Conservation (phyloP, 495 filamentous ascomycete species). For the Neurospora pannonica region DNA sequence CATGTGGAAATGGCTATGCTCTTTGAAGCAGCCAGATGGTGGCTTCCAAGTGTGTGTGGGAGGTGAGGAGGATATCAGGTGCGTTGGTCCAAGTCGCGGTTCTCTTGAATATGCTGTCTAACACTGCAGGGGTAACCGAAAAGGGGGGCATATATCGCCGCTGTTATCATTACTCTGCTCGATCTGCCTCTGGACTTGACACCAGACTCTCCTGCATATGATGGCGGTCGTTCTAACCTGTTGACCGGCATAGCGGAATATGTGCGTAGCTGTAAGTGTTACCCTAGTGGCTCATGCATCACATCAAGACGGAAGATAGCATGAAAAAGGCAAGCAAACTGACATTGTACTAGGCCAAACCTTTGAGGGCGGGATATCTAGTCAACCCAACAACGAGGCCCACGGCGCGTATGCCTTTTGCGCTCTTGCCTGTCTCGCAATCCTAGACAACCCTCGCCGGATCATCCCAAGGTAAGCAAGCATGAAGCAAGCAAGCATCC, state of each 20-base stretch:
- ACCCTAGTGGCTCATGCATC: not conserved
- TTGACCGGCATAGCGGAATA: conserved; percentile 65
- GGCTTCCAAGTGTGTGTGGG: conserved; percentile 71
- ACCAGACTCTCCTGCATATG: conserved; percentile 44
- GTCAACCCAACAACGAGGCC: conserved; percentile 72
- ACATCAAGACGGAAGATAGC: not conserved
- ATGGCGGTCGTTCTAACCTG: conserved; percentile 38
- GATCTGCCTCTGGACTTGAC: conserved; percentile 73
- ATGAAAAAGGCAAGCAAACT: not conserved
- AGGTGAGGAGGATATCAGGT: conserved; percentile 89
- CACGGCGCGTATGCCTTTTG: conserved; percentile 98
- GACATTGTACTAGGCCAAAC: conserved; percentile 58
- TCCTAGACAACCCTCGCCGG: conserved; percentile 65
- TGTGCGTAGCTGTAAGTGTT: conserved; percentile 62
- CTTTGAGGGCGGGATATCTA: conserved; percentile 86
- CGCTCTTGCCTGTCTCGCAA: conserved; percentile 74
- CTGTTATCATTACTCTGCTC: conserved; percentile 72
- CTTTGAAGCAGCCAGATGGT: conserved; percentile 73
- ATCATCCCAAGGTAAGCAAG: conserved; percentile 54
- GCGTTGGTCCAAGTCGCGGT: conserved; percentile 16
- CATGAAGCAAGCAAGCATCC: not conserved
- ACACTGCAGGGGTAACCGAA: not conserved
- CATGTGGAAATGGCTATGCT: conserved; percentile 84
- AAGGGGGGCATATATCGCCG: conserved; percentile 83
- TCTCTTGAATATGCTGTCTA: not conserved